phyloP scores from a whole-genome alignment of 495 filamentous ascomycete genomes.

The Rhypophila decipiens region DNA sequence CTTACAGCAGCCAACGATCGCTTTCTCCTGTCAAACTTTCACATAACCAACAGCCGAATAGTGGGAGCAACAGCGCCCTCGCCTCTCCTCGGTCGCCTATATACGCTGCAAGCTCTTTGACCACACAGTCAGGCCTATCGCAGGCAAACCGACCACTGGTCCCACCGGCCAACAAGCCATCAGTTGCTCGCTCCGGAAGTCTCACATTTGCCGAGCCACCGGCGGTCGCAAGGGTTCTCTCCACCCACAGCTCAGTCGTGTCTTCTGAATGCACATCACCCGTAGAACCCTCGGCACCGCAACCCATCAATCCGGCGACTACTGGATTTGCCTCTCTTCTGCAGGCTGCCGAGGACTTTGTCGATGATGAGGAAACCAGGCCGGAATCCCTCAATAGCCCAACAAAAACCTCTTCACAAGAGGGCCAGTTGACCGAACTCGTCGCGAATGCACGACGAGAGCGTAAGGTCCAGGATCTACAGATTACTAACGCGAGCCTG shows the following conservation, averaged over 20 bases:
- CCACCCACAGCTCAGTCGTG: slow-evolving; percentile 14
- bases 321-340: slow-evolving; percentile 38
- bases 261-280: slow-evolving; percentile 20
- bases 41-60: slow-evolving; percentile 20
- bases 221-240: slow-evolving; percentile 15
- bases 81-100: slow-evolving; percentile 17
- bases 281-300: slow-evolving; percentile 1
- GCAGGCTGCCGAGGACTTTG: slow-evolving; percentile 44
- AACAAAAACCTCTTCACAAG: slow-evolving; percentile 38
- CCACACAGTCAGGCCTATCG: slow-evolving; percentile 3
- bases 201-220: slow-evolving; percentile 20
- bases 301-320: slow-evolving; percentile 12
- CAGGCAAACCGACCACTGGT: slow-evolving; percentile 1
- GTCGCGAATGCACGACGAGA: slow-evolving; percentile 83
- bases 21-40: slow-evolving; percentile 37
- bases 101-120: slow-evolving; percentile 1
- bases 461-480: slow-evolving; percentile 92
- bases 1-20: slow-evolving; percentile 30
- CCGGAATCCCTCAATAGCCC: slow-evolving; percentile 44
- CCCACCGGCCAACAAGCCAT: slow-evolving; percentile 9
- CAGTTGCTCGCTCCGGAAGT: slow-evolving; percentile 18
- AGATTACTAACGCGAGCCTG: slow-evolving; percentile 94
- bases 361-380: slow-evolving; percentile 21
- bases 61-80: slow-evolving; percentile 4
- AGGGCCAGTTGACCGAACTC: slow-evolving; percentile 55